phyloP scores from a whole-genome alignment of 257 asterid species.

The Jasminum sambac region DNA sequence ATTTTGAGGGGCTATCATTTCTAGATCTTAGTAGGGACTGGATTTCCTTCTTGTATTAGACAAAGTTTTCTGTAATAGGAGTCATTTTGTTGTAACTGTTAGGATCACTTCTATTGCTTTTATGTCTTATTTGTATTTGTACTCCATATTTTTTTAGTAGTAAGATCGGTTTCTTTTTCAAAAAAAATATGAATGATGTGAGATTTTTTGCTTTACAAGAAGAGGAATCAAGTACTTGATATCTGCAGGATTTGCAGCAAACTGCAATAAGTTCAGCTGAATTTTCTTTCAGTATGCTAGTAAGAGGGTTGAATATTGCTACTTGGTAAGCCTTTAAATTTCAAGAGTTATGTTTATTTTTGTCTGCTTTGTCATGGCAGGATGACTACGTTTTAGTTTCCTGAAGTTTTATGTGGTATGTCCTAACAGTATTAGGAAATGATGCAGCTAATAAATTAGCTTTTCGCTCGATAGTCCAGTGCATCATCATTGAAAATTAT shows the following conservation, averaged over 20 bases:
- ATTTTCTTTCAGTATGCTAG: neutral
- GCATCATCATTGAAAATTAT: too few relatives aligned
- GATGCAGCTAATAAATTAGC: neutral
- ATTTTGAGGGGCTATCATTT: too few relatives aligned
- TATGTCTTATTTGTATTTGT: too few relatives aligned
- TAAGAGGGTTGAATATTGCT: neutral
- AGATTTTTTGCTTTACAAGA: neutral
- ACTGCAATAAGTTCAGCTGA: neutral
- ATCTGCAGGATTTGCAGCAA: neutral
- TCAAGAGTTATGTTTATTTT: neutral
- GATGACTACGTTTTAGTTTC: neutral
- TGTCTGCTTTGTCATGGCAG: neutral
- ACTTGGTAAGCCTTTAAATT: neutral
- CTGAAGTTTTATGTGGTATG: neutral
- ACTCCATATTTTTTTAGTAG: too few relatives aligned
- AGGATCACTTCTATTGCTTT: too few relatives aligned
- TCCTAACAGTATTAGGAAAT: too few relatives aligned
- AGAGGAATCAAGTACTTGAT: neutral
- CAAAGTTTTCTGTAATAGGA: too few relatives aligned
- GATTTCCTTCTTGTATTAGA: too few relatives aligned
- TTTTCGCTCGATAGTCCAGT: neutral
- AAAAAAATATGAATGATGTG: too few relatives aligned
- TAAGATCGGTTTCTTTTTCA: too few relatives aligned
- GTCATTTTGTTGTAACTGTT: too few relatives aligned
- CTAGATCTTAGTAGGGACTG: too few relatives aligned